These are phyloP conservation scores for Penicillium silybi DNA, from an alignment of 495 filamentous ascomycete species.

Conservation along the genomic window DNA sequence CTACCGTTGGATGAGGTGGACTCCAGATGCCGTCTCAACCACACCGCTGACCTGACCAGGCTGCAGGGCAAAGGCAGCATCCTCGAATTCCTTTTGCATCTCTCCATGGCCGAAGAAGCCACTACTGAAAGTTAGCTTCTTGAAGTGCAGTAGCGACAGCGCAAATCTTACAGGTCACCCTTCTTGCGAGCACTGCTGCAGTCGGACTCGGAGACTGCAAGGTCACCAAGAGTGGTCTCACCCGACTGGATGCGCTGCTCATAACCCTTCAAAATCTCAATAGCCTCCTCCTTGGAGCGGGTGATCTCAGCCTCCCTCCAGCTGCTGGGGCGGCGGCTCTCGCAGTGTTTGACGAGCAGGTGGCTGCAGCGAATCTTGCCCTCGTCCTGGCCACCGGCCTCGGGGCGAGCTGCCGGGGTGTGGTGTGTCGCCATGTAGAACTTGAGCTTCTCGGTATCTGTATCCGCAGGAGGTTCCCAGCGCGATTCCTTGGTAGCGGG, in stretches of 20 bases:
- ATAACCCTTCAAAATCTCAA: constrained; percentile 66
- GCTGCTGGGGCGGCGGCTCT: constrained; percentile 81
- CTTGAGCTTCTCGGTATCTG: constrained; percentile 87
- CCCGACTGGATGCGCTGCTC: constrained; percentile 70
- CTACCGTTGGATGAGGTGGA: constrained; percentile 95
- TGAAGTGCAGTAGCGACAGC: too few relatives aligned
- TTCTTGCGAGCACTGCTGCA: constrained; percentile 92
- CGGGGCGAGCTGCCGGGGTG: constrained; percentile 49
- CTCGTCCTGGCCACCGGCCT: constrained; percentile 47
- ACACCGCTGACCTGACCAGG: constrained; percentile 79
- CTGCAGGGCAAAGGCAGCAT: constrained; percentile 82
- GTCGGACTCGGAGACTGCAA: constrained; percentile 87
- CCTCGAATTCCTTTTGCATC: constrained; percentile 99
- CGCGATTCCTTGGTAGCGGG: constrained; percentile 72
- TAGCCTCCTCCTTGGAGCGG: constrained; percentile 80
- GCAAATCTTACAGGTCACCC: constrained; percentile 70
- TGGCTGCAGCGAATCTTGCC: constrained; percentile 92
- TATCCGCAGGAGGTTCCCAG: constrained; percentile 88
- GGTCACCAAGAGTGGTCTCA: constrained; percentile 62
- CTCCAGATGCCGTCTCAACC: constrained; percentile 87
- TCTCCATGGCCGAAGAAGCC: constrained; percentile 90
- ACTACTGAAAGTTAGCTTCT: constrained; percentile 38
- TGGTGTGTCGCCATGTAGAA: constrained; percentile 86
- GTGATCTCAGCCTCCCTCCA: constrained; percentile 90
- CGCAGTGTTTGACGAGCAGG: constrained; percentile 85